Evolutionary conservation across 441 rosid species (phyloP).

Genomic region (Adansonia rubrostipa): DNA sequence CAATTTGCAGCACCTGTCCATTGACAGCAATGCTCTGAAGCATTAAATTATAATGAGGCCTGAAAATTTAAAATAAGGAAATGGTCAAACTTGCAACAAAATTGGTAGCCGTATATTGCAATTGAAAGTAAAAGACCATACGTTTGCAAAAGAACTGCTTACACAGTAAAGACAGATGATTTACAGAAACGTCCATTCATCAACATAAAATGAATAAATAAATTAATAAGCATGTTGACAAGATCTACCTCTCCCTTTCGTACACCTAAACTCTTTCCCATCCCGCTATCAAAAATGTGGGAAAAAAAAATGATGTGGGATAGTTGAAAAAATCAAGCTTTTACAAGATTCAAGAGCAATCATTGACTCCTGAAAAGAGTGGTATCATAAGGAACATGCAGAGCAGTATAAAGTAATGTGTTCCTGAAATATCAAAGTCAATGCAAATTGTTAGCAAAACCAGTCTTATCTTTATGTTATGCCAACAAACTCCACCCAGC

Average conservation of each 20-base stretch:
- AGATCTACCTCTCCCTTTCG: neutral
- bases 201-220: neutral
- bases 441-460: no score
- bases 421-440: no score
- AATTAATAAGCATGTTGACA: neutral
- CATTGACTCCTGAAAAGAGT: neutral
- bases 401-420: no score
- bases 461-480: no score
- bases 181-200: neutral
- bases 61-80: constrained; percentile 34
- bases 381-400: no score
- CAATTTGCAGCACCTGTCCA: constrained; percentile 56
- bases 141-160: neutral
- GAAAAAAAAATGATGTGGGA: neutral
- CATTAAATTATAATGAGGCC: constrained; percentile 75
- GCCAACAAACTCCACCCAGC: no score
- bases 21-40: constrained; percentile 62
- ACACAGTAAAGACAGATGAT: neutral
- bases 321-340: neutral
- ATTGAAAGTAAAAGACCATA: neutral
- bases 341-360: neutral
- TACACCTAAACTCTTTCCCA: neutral
- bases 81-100: constrained; percentile 29
- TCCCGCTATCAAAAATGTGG: neutral
- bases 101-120: constrained; percentile 10